phyloP scores from a whole-genome alignment of 2,329 filamentous ascomycete genomes.

The Diaporthe destruens region DNA sequence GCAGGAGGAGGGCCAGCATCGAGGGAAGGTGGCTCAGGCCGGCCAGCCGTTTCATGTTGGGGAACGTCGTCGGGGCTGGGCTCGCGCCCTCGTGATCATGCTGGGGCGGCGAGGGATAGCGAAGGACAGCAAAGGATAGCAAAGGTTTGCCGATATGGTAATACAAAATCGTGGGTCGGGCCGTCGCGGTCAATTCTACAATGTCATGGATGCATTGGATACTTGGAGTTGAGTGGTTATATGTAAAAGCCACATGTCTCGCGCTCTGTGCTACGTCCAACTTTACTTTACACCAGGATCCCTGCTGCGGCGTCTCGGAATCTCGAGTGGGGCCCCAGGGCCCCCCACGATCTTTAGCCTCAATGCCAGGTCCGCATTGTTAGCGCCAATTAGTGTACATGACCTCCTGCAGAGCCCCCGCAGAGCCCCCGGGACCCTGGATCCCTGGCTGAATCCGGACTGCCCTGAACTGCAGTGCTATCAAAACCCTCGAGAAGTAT shows the following conservation, averaged over 20 bases:
- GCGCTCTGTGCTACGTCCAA: background rate
- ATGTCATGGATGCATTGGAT: background rate
- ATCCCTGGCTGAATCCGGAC: background rate
- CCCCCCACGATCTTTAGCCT: conserved; percentile 32
- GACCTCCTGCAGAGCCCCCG: background rate
- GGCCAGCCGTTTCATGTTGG: conserved; percentile 38
- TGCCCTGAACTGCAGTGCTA: background rate
- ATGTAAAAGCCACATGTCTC: conserved; percentile 2
- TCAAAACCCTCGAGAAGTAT: too few species aligned
- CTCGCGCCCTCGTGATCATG: conserved; percentile 33
- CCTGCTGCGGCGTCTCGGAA: conserved; percentile 29
- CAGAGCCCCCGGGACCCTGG: too few species aligned
- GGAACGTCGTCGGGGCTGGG: conserved; percentile 32
- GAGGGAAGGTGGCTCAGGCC: conserved; percentile 42
- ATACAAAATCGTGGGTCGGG: background rate
- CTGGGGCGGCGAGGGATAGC: conserved; percentile 7
- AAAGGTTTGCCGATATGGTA: background rate
- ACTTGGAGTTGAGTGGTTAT: background rate
- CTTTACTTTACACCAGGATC: background rate
- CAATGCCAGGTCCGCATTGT: conserved; percentile 1
- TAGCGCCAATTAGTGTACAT: conserved; percentile 20
- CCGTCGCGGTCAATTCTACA: background rate
- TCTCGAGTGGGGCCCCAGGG: conserved; percentile 14
- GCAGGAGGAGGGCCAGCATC: conserved; percentile 41
- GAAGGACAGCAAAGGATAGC: background rate